phyloP scores from a whole-genome alignment of 139 green algal species.

The Chlorella sp. region DNA sequence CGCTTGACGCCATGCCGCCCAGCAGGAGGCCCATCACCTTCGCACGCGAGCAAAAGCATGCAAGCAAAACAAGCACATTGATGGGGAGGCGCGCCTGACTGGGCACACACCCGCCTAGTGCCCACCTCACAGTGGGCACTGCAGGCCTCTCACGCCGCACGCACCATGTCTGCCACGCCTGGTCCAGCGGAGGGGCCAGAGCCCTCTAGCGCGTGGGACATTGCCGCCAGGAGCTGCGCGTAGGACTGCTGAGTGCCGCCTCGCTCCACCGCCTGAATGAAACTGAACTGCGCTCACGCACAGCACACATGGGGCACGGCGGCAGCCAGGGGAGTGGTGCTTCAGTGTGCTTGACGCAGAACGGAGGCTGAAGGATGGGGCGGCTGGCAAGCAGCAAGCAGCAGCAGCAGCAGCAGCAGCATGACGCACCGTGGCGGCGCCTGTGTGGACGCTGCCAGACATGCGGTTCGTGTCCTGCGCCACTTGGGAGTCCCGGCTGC shows the following conservation, averaged over 20 bases:
- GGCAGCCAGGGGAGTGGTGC: neutral
- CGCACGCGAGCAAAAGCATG: neutral
- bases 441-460: slow-evolving; percentile 53
- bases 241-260: slow-evolving; percentile 19
- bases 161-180: neutral
- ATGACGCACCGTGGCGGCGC: slow-evolving; percentile 51
- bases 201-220: slow-evolving; percentile 24
- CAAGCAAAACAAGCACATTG: neutral
- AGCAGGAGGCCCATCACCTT: neutral
- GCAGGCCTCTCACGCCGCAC: too few relatives aligned
- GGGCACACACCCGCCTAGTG: too few relatives aligned
- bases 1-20: slow-evolving; percentile 14
- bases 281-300: slow-evolving; percentile 36
- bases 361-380: too few relatives aligned
- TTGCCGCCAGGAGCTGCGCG: slow-evolving; percentile 29
- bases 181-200: neutral
- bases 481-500: slow-evolving; percentile 6
- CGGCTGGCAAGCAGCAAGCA: neutral
- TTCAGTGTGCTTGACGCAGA: neutral
- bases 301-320: neutral
- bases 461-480: slow-evolving; percentile 48
- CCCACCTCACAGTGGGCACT: too few relatives aligned
- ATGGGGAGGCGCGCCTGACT: too few relatives aligned
- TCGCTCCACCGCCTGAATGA: slow-evolving; percentile 65
- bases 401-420: too few relatives aligned